Evolutionary conservation across 495 filamentous ascomycete genomes (phyloP).

Genomic region (Haplographium delicatum): DNA sequence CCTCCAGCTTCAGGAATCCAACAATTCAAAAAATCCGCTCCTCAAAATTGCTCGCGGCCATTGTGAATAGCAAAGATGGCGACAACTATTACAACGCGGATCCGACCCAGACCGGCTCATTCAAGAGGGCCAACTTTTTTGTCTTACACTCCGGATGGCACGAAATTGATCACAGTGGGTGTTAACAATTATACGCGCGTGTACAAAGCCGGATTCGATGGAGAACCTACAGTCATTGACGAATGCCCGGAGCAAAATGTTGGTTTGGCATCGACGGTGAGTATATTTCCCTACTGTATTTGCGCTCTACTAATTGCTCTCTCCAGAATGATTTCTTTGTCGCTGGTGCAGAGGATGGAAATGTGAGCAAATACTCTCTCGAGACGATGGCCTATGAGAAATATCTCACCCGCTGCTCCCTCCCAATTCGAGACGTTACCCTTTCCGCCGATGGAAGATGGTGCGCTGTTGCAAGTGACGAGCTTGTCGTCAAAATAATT

Average conservation of each 20-base stretch:
- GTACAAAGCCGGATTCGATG: conserved; percentile 84
- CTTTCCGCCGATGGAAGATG: conserved; percentile 79
- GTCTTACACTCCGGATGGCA: conserved; percentile 51
- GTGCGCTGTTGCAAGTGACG: conserved; percentile 96
- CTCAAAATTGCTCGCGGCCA: neutral
- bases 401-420: conserved; percentile 72
- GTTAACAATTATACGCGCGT: conserved; percentile 86
- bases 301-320: conserved; percentile 4
- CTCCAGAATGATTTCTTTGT: conserved; percentile 79
- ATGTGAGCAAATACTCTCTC: conserved; percentile 80
- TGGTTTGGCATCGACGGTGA: conserved; percentile 65
- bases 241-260: conserved; percentile 77
- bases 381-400: conserved; percentile 69
- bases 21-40: conserved; percentile 9
- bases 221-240: conserved; percentile 85
- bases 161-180: conserved; percentile 73
- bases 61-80: conserved; percentile 33
- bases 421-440: conserved; percentile 81
- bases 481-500: conserved; percentile 84
- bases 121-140: conserved; percentile 47
- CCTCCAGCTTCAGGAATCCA: conserved; percentile 4
- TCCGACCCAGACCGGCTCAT: conserved; percentile 46
- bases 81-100: conserved; percentile 40
- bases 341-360: conserved; percentile 86
- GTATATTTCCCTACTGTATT: conserved; percentile 15